phyloP scores from a whole-genome alignment of 352 stramenopile genomes.

The Albugo laibachii region DNA sequence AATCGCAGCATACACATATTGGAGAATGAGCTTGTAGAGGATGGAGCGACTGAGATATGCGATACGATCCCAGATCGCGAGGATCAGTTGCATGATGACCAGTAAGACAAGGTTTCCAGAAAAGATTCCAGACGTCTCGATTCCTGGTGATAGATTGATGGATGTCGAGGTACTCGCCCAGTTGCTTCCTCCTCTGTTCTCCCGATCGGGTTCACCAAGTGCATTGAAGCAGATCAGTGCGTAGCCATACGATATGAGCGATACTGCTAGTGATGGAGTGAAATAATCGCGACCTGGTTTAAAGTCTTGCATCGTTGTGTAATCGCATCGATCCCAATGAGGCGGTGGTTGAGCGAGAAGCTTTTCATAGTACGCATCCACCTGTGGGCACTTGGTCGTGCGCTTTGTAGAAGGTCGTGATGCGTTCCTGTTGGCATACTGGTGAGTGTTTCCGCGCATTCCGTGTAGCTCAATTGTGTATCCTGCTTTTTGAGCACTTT shows the following conservation, averaged over 20 bases:
- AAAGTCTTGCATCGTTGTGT: conserved; percentile 48
- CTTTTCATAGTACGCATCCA: conserved; percentile 33
- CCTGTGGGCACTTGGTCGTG: conserved; percentile 15
- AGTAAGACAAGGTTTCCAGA: conserved; percentile 75
- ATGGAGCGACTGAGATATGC: conserved; percentile 61
- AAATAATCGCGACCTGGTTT: conserved; percentile 69
- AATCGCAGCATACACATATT: conserved; percentile 51
- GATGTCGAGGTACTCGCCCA: conserved; percentile 5
- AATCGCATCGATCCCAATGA: conserved; percentile 76
- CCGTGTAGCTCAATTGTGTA: too few relatives aligned
- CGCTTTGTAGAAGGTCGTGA: background rate
- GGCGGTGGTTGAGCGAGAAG: conserved; percentile 38
- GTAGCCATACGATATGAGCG: conserved; percentile 45
- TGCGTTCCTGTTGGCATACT: background rate
- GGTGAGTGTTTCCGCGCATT: background rate
- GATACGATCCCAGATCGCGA: conserved; percentile 76
- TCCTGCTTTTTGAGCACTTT: too few relatives aligned
- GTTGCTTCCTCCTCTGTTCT: conserved; percentile 3
- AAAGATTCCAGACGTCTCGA: conserved; percentile 44
- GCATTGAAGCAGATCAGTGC: conserved; percentile 59
- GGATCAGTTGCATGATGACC: conserved; percentile 54
- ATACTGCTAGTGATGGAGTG: conserved; percentile 33
- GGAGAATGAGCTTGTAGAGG: conserved; percentile 43
- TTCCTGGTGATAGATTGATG: conserved; percentile 3
- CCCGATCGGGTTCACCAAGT: conserved; percentile 28